phyloP scores from a whole-genome alignment of 768 basidiomycete genomes.

The Mycena vulgaris region DNA sequence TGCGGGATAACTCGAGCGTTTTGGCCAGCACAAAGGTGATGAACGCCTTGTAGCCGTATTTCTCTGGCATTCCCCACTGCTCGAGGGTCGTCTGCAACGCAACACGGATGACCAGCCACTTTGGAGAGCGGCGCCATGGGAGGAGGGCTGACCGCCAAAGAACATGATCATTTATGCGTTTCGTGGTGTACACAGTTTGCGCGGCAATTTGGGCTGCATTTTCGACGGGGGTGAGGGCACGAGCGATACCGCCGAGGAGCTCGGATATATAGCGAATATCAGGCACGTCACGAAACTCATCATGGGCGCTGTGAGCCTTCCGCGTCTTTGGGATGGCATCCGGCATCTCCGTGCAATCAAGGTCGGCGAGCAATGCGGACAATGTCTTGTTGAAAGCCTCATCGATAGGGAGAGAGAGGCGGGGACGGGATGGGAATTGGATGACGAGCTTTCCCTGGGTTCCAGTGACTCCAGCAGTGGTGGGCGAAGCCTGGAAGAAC shows the following conservation, averaged over 20 bases:
- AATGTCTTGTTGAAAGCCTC: slow-evolving; percentile 52
- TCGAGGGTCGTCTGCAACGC: slow-evolving; percentile 56
- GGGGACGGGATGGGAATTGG: slow-evolving; percentile 62
- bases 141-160: slow-evolving; percentile 54
- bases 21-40: slow-evolving; percentile 57
- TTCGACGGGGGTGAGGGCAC: slow-evolving; percentile 48
- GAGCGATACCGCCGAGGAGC: slow-evolving; percentile 63
- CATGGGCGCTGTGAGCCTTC: slow-evolving; percentile 54
- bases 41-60: slow-evolving; percentile 62
- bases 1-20: slow-evolving; percentile 46
- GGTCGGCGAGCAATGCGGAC: slow-evolving; percentile 54
- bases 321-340: slow-evolving; percentile 52
- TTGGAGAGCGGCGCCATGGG: slow-evolving; percentile 66
- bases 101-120: slow-evolving; percentile 67
- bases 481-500: slow-evolving; percentile 62
- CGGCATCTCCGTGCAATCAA: slow-evolving; percentile 51
- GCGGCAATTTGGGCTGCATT: slow-evolving; percentile 29
- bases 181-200: slow-evolving; percentile 37
- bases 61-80: slow-evolving; percentile 18
- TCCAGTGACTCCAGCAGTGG: slow-evolving; percentile 52
- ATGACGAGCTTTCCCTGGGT: slow-evolving; percentile 59
- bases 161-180: slow-evolving; percentile 65
- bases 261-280: slow-evolving; percentile 67
- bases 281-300: slow-evolving; percentile 57
- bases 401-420: slow-evolving; percentile 47